Base-by-base conservation (phyloP, 768 basidiomycete genomes). In the Suillus occidentalis region DNA sequence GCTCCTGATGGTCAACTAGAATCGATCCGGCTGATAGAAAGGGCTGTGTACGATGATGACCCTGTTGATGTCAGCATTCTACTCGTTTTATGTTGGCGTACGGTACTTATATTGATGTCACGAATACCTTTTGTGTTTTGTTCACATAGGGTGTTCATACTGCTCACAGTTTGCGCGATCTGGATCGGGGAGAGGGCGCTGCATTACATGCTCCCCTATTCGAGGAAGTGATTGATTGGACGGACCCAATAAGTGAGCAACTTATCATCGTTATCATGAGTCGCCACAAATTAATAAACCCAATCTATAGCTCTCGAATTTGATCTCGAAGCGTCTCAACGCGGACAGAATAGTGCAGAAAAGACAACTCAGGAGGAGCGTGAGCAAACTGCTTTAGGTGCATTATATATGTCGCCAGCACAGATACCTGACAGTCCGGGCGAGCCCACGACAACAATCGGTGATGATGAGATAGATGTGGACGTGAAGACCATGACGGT, bases 41-140 rank as follows among this genome's bases (percentile, higher is more conserved):
- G 85, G 72, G 92, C 94, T 68, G 82, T 94, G 71, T 95, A 95
- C 80, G 94, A 94, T 71, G 93, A 94, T 77, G 94, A 94, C 82
- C 86, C 87, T 72, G 82, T 85, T 81, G 89, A 91, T 84, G 93
- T 94, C 85, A 88, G 91, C 86, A 71, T 72, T 71, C 70, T 80
- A 79, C 75, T 80, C 72, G 77, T 77, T 77, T 73, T 68, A 70
- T 70, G 70, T 62, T 70, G 57, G 69, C 71, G 70, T 80, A 82
- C 74, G 72, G 71, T 81, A 86, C 52, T 53, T 53, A 53, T 80
- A 80, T 87, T 87, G 84, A 86, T 82, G 70, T 74, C 68, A 76
- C 72, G 71, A 73, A 74, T 74, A 67, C 72, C 72, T 55, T 74
- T 64, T 70, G 71, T 69, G 64, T 42, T 65, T 73, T 69, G 75